Conservation (phyloP, 805 yeast genomes). For the Candida chauliodis region DNA sequence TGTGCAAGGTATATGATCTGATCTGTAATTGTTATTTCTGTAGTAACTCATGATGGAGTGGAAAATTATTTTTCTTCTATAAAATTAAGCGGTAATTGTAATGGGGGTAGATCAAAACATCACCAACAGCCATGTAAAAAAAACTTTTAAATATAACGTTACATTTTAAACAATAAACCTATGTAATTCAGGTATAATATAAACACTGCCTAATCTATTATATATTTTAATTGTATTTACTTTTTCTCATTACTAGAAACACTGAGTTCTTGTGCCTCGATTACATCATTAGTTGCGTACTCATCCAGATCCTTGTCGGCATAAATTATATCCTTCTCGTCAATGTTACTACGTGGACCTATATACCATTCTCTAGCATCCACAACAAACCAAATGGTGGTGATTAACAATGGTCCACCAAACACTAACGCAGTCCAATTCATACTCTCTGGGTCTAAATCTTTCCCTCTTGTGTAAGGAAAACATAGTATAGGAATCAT, state of each 20-base stretch:
- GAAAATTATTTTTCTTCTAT: background rate
- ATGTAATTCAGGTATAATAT: too few species aligned
- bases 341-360: slow-evolving; percentile 58
- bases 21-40: slow-evolving; percentile 1
- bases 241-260: slow-evolving; percentile 5
- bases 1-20: slow-evolving; percentile 31
- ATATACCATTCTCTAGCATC: slow-evolving; percentile 58
- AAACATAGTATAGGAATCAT: slow-evolving; percentile 62
- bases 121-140: too few species aligned
- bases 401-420: slow-evolving; percentile 55
- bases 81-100: background rate
- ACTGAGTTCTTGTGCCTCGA: slow-evolving; percentile 6
- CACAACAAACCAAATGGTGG: slow-evolving; percentile 46
- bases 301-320: slow-evolving; percentile 14
- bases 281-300: slow-evolving; percentile 2
- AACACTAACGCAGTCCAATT: slow-evolving; percentile 65
- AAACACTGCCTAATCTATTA: too few species aligned
- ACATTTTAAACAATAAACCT: too few species aligned
- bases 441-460: slow-evolving; percentile 43
- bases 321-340: slow-evolving; percentile 28
- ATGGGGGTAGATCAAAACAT: too few species aligned
- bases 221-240: too few species aligned
- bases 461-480: slow-evolving; percentile 39
- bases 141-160: too few species aligned
- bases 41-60: background rate